These are phyloP conservation scores for Nitzschia sp. DNA, from an alignment of 108 stramenopile species.

Conservation along the genomic window DNA sequence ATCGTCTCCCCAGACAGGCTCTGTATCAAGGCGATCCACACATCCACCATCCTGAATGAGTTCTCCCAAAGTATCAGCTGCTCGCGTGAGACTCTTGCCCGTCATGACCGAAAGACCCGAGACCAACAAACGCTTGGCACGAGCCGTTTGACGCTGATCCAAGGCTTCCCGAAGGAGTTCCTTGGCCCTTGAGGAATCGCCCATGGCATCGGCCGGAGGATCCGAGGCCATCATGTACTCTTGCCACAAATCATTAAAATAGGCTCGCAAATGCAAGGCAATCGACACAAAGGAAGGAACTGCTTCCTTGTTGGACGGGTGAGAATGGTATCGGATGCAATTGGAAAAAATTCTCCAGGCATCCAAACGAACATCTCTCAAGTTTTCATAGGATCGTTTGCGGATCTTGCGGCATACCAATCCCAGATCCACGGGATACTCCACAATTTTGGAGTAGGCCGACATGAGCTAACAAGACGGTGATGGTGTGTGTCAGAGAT, in stretches of 20 bases:
- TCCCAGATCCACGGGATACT: conserved; percentile 80
- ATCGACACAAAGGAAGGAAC: conserved; percentile 84
- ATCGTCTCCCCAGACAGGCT: conserved; percentile 55
- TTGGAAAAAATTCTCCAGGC: conserved; percentile 89
- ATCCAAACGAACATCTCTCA: conserved; percentile 75
- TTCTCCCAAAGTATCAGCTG: conserved; percentile 39
- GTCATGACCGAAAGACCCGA: conserved; percentile 67
- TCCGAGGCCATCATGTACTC: conserved; percentile 83
- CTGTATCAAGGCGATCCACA: conserved; percentile 66
- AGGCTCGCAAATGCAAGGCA: conserved; percentile 78
- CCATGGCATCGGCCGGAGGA: conserved; percentile 37
- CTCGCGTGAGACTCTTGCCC: conserved; percentile 45
- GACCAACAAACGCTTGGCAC: conserved; percentile 58
- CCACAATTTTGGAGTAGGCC: conserved; percentile 78
- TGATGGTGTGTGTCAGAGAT: background rate
- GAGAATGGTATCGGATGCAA: conserved; percentile 83
- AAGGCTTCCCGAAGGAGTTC: conserved; percentile 42
- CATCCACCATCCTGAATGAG: conserved; percentile 66
- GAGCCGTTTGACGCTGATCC: conserved; percentile 50
- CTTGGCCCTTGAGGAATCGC: conserved; percentile 6
- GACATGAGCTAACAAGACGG: conserved; percentile 68
- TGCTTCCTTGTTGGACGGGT: conserved; percentile 74
- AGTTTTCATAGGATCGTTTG: conserved; percentile 62
- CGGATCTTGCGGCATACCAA: conserved; percentile 77
- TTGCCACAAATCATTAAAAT: conserved; percentile 83